Evolutionary conservation across 345 rosid genomes (phyloP).

Genomic region (Acer campestre): DNA sequence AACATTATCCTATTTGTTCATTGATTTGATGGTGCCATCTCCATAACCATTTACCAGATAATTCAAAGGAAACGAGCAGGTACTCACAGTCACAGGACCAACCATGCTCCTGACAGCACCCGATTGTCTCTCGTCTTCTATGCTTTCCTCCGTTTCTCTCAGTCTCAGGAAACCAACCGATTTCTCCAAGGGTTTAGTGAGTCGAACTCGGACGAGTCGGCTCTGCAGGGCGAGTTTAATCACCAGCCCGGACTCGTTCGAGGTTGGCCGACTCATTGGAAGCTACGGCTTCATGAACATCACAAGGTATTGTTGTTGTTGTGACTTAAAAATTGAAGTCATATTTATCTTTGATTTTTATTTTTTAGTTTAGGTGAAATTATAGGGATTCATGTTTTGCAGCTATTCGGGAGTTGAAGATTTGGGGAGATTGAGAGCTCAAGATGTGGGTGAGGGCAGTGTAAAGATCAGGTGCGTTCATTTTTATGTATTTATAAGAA

Average conservation of each 20-base stretch:
- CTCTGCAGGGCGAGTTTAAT: conserved; percentile 62
- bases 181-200: conserved; percentile 20
- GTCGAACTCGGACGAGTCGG: conserved; percentile 32
- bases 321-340: no score
- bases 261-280: conserved; percentile 87
- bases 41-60: background rate
- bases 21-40: conserved; percentile 10
- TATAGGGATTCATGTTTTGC: background rate
- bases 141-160: conserved; percentile 20
- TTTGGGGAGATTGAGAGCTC: conserved; percentile 59
- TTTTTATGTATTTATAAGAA: no score
- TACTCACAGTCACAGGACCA: background rate
- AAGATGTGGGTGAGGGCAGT: conserved; percentile 87
- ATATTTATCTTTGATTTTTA: no score
- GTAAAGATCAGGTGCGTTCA: conserved; percentile 73
- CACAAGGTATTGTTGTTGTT: conserved; percentile 56
- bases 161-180: conserved; percentile 10
- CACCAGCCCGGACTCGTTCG: conserved; percentile 74
- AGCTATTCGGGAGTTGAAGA: conserved; percentile 73
- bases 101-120: conserved; percentile 29
- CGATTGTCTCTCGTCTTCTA: conserved; percentile 23
- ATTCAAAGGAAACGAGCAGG: background rate
- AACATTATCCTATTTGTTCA: conserved; percentile 7
- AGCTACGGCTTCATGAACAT: conserved; percentile 94
- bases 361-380: background rate